phyloP scores from a whole-genome alignment of 208 protist species.

The Trypanosoma grayi region DNA sequence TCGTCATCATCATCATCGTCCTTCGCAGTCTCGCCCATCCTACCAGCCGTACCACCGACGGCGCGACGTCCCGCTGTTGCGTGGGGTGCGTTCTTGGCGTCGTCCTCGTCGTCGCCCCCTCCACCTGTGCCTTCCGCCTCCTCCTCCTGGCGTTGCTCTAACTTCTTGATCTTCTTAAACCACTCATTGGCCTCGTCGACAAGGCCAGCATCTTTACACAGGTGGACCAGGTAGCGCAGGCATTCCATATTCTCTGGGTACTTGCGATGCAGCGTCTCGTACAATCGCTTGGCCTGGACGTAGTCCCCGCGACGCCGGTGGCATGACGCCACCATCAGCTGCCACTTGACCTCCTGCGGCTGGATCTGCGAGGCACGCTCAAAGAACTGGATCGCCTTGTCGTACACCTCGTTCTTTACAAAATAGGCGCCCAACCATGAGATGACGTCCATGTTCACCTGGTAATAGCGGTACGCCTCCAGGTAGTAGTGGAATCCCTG shows the following conservation, averaged over 20 bases:
- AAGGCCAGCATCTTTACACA: conserved; percentile 91
- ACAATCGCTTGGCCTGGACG: conserved; percentile 90
- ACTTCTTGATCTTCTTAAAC: conserved; percentile 81
- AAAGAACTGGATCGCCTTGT: conserved; percentile 97
- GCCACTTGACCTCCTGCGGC: conserved; percentile 96
- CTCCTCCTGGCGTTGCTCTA: conserved; percentile 64
- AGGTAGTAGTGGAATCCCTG: conserved; percentile 95
- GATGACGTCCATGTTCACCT: conserved; percentile 97
- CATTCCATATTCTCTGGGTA: conserved; percentile 96
- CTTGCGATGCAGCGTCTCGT: conserved; percentile 90
- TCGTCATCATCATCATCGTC: conserved; percentile 30
- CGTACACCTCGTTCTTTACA: conserved; percentile 96
- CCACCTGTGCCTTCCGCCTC: conserved; percentile 12
- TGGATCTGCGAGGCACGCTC: conserved; percentile 95
- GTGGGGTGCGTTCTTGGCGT: conserved; percentile 5
- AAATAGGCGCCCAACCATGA: conserved; percentile 97
- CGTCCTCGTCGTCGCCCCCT: conserved; percentile 36
- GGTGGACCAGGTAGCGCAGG: conserved; percentile 92
- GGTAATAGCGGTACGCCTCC: conserved; percentile 96
- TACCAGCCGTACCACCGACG: conserved; percentile 19
- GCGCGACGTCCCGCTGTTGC: conserved; percentile 18
- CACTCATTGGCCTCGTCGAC: conserved; percentile 91
- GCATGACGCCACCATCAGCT: conserved; percentile 96
- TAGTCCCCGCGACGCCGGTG: conserved; percentile 92
- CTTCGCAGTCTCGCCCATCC: not conserved